Evolutionary conservation across 306 rosid genomes (phyloP), one percentile per base, ranked within the genome.

Genomic region (Carpinus viminea): DNA sequence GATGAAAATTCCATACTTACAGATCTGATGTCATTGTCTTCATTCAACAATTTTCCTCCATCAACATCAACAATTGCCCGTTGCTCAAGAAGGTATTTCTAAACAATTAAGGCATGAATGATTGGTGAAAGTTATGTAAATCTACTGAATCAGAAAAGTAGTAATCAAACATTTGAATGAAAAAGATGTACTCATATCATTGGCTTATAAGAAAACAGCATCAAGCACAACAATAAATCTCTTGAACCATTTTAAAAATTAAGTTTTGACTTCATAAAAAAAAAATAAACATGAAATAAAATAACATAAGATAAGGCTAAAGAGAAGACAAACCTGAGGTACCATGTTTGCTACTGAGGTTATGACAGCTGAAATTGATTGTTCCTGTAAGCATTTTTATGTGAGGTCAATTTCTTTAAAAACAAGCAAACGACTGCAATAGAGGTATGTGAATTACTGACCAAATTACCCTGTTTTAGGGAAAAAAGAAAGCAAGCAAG

Each of bases 71-170:
- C 47, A 34, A 83, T 86, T 17, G 98, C 97, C 80, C 92, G 87
- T 86, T 90, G 89, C 88, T 91, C 96, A 73, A 95, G 93, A 84
- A 92, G 97, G 80, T 92, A 95, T 81, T 84, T 92, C 98, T 95
- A 76, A 74, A 73, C 85, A 81, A 57, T 59, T 82, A 38, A 79
- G 62, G 78, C n/a, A 52, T 26, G 73, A 65, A 12, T n/a, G 31
- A 68, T 52, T 47, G 60, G 75, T 75, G 24, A 41, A 41, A 56
- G 72, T 41, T 65, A 68, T 45, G 62, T 5, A 68, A 74, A 18
- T 69, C 16, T 70, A 80, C 52, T 69, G 48, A 73, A 68, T 51
- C 76, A 72, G 17, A 83, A 50, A 2, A 47, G 20, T 18, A 24
- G 48, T 10, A 38, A 70, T 66, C 38, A 46, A 79, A 53, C 60